Evolutionary conservation across 768 basidiomycete species (phyloP), one percentile per base, ranked within the genome.

Genomic region (Russula sp.): DNA sequence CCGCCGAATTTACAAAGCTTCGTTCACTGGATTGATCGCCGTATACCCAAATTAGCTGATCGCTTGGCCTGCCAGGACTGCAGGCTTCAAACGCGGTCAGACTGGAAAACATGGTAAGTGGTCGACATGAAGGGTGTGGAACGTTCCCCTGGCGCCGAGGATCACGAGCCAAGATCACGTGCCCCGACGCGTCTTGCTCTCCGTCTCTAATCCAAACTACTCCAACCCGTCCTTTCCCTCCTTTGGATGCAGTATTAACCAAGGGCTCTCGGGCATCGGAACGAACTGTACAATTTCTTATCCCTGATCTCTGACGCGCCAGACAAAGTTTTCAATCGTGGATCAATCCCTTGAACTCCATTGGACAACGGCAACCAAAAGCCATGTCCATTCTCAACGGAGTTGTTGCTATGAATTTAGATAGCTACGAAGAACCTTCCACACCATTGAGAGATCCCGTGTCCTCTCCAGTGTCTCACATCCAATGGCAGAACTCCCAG

Each of bases 401-500:
- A 10, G 32, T 61, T 10, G 57, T 53, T 43, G 34, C 57, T 7
- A 58, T 63, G 56, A 29, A 52, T 6, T n/a, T 62, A n/a, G 55
- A 61, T 36, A 25, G 18, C 16, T 20, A 41, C 14, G 61, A 58
- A 35, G 50, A 47, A 5, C 61, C 61, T 20, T 58, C 51, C 9
- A 63, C 61, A 10, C 61, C 61, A 16, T 54, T 41, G 5, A 63
- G 46, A 25, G 61, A 63, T 16, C 61, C 39, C 11, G 20, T 38
- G 0, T 58, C 57, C 6, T 63, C 61, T 20, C 57, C 61, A 8
- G 50, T 18, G 2, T 50, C 36, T 29, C 57, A 63, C 51, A 63
- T 63, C 25, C 57, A 58, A 25, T 63, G 61, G 61, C 61, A 63
- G 57, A 63, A 63, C 14, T 63, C 61, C 6, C 61, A 63, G 35